Conservation (phyloP, 208 protist species). For the Leishmania braziliensis region DNA sequence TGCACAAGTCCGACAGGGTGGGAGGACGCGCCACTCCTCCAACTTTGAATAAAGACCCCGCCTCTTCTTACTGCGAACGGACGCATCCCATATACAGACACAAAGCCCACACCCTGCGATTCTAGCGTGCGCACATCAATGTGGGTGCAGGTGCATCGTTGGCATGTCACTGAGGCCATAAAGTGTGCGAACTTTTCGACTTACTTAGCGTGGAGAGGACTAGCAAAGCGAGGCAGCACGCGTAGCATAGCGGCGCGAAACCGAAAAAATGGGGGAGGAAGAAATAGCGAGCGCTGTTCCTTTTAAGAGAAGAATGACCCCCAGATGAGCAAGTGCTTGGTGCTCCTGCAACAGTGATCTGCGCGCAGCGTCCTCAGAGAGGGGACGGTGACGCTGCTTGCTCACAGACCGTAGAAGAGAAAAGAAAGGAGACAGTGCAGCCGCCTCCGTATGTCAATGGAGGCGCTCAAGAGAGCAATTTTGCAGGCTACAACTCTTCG, state of each 20-base stretch:
- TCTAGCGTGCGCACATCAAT: not conserved
- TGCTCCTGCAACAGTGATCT: not conserved
- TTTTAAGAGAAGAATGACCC: not conserved
- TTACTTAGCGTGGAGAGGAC: constrained; percentile 16
- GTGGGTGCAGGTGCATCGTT: not conserved
- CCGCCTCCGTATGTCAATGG: not conserved
- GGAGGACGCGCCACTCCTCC: not conserved
- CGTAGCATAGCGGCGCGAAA: not conserved
- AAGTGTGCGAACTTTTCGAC: not conserved
- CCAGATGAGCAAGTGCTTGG: not conserved
- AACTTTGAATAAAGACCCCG: not conserved
- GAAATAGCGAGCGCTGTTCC: not conserved
- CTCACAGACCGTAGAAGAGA: not conserved
- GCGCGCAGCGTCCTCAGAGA: not conserved
- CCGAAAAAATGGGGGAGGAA: not conserved
- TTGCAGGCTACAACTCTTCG: constrained; percentile 39
- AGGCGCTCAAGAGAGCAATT: not conserved
- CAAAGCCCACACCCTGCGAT: not conserved
- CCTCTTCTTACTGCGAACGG: not conserved
- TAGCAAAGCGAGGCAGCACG: not conserved
- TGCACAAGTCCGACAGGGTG: not conserved
- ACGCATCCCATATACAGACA: not conserved
- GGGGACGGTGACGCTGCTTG: not conserved
- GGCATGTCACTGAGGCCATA: not conserved
- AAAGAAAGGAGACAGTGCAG: constrained; percentile 17